These are phyloP conservation scores for Zymoseptoria passerinii DNA, from an alignment of 2,329 filamentous ascomycete species.

Conservation along the genomic window DNA sequence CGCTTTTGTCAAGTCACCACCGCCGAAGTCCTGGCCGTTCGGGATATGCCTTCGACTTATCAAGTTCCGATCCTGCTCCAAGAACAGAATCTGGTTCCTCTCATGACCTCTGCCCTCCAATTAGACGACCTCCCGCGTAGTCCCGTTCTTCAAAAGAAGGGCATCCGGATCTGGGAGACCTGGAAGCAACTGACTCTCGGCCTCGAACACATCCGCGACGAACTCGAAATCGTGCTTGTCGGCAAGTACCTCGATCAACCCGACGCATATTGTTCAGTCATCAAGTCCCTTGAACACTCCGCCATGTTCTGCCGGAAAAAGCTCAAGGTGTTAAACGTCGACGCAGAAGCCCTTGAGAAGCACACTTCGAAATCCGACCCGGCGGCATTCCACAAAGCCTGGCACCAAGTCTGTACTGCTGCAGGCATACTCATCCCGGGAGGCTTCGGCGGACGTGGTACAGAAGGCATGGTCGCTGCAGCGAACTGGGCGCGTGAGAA, in stretches of 20 bases:
- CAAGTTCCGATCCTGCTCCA: slow-evolving; percentile 90
- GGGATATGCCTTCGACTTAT: slow-evolving; percentile 83
- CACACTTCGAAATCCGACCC: slow-evolving; percentile 54
- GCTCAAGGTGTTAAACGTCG: slow-evolving; percentile 74
- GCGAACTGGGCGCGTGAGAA: slow-evolving; percentile 81
- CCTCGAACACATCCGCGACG: slow-evolving; percentile 57
- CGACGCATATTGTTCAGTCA: slow-evolving; percentile 77
- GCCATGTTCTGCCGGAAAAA: slow-evolving; percentile 78
- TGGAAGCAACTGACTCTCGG: slow-evolving; percentile 67
- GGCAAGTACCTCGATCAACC: slow-evolving; percentile 84
- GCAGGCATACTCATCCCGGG: slow-evolving; percentile 61
- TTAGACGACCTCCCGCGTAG: slow-evolving; percentile 48
- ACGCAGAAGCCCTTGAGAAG: slow-evolving; percentile 74
- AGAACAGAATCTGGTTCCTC: slow-evolving; percentile 63
- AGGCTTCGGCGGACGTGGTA: slow-evolving; percentile 75
- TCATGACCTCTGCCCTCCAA: slow-evolving; percentile 57
- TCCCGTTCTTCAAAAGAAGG: slow-evolving; percentile 51
- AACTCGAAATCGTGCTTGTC: slow-evolving; percentile 75
- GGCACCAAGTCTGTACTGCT: slow-evolving; percentile 69
- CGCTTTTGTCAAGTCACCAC: slow-evolving; percentile 78
- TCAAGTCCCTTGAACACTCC: slow-evolving; percentile 82
- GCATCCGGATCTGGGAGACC: slow-evolving; percentile 62
- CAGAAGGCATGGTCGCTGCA: slow-evolving; percentile 80
- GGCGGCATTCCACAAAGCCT: slow-evolving; percentile 67
- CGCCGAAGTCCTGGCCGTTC: slow-evolving; percentile 78